A percentile compares a stretch with the other conserved stretches of the same genome.
phyloP scores from a whole-genome alignment of 208 protist genomes.

The Strigomonas galati region DNA sequence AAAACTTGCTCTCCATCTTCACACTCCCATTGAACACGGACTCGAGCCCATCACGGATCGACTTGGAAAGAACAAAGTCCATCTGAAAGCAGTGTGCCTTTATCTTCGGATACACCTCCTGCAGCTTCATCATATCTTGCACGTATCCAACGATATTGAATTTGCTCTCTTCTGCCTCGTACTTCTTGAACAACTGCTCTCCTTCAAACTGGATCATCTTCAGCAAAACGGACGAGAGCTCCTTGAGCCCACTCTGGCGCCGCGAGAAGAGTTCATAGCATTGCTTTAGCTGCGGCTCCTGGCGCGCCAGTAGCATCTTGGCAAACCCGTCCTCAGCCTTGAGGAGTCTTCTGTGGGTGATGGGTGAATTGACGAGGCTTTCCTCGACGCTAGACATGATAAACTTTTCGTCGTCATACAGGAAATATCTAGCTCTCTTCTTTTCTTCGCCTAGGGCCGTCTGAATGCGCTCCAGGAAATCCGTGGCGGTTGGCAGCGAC shows the following conservation, averaged over 20 bases:
- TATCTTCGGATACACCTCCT: slow-evolving; percentile 63
- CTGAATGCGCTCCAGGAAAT: slow-evolving; percentile 43
- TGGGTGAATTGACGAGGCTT: slow-evolving; percentile 44
- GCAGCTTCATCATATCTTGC: slow-evolving; percentile 67
- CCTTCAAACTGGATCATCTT: slow-evolving; percentile 55
- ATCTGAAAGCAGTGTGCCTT: slow-evolving; percentile 60
- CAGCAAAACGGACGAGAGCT: slow-evolving; percentile 41
- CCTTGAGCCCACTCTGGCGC: slow-evolving; percentile 33
- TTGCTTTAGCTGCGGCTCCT: slow-evolving; percentile 39
- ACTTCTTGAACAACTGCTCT: slow-evolving; percentile 29
- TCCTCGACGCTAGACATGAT: slow-evolving; percentile 65
- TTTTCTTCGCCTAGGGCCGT: slow-evolving; percentile 15
- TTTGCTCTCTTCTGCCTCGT: slow-evolving; percentile 44
- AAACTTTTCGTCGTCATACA: slow-evolving; percentile 34
- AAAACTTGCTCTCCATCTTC: slow-evolving; percentile 22
- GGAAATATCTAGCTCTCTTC: slow-evolving; percentile 60
- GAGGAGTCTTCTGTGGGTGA: slow-evolving; percentile 42
- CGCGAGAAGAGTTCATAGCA: slow-evolving; percentile 67
- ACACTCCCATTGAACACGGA: slow-evolving; percentile 56
- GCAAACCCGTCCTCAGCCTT: slow-evolving; percentile 42
- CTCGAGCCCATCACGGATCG: slow-evolving; percentile 73
- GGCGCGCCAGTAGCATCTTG: slow-evolving; percentile 34
- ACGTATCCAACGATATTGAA: slow-evolving; percentile 60
- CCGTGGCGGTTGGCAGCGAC: slow-evolving; percentile 21
- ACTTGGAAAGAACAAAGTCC: slow-evolving; percentile 56